Conservation (phyloP, 2,329 filamentous ascomycete genomes). For the Orbilia ellipsospora region DNA sequence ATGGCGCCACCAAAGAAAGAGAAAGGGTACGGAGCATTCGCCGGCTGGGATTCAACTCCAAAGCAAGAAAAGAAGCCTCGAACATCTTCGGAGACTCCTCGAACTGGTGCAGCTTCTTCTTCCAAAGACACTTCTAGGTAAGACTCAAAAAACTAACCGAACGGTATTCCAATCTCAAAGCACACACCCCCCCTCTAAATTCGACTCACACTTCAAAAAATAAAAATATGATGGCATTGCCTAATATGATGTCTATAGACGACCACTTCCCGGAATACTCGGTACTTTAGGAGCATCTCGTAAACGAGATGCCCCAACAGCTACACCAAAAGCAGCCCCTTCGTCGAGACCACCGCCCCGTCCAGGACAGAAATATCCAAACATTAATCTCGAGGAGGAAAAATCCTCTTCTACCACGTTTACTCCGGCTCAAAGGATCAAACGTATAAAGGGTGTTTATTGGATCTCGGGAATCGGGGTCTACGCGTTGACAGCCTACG, state of each 20-base stretch:
- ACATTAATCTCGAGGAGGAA: slow-evolving; percentile 20
- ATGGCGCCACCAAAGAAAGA: slow-evolving; percentile 39
- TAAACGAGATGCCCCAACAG: neutral
- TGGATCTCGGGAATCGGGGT: slow-evolving; percentile 56
- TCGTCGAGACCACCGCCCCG: slow-evolving; percentile 20
- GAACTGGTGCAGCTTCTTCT: neutral
- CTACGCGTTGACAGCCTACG: slow-evolving; percentile 57
- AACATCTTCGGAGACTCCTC: neutral
- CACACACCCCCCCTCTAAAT: neutral
- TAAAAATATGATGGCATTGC: neutral
- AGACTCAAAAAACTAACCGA: neutral
- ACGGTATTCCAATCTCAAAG: neutral
- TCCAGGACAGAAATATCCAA: slow-evolving; percentile 42
- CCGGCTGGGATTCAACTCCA: slow-evolving; percentile 25
- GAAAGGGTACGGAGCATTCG: slow-evolving; percentile 21
- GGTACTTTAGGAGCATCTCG: neutral
- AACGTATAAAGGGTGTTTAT: slow-evolving; percentile 51
- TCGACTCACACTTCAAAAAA: slow-evolving; percentile 1
- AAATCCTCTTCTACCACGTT: neutral
- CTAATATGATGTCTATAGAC: slow-evolving; percentile 18
- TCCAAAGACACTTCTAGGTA: slow-evolving; percentile 9
- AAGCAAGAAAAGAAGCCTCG: slow-evolving; percentile 21
- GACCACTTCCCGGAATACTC: slow-evolving; percentile 5
- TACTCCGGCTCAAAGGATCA: slow-evolving; percentile 35
- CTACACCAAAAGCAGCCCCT: slow-evolving; percentile 6